Conservation (phyloP, 1,284 basidiomycete species). For the Rhizoctonia solani region DNA sequence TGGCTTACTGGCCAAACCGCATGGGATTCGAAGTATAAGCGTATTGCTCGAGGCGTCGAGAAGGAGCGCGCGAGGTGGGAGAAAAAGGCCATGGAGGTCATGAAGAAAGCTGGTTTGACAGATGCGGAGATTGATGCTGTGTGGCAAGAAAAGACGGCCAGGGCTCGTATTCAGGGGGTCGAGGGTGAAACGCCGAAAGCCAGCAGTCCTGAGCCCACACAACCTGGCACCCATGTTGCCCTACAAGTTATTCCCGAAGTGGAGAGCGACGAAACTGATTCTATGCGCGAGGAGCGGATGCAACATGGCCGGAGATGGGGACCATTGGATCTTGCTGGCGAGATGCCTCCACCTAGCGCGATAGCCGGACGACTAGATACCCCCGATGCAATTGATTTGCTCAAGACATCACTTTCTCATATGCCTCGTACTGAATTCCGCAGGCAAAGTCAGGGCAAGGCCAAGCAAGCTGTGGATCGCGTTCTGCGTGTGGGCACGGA, state of each 20-base stretch:
- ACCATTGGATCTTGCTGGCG: slow-evolving; percentile 35
- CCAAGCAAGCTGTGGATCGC: slow-evolving; percentile 12
- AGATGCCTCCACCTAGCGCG: slow-evolving; percentile 36
- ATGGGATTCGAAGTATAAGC: slow-evolving; percentile 36
- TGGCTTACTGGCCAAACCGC: slow-evolving; percentile 35
- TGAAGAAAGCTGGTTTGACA: slow-evolving; percentile 21
- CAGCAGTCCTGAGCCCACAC: not conserved
- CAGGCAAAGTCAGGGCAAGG: not conserved
- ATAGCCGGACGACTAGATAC: slow-evolving; percentile 38
- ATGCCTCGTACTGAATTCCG: slow-evolving; percentile 3
- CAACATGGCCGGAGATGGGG: slow-evolving; percentile 28
- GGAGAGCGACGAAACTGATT: not conserved
- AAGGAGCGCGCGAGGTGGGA: slow-evolving; percentile 34
- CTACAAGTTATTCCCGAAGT: not conserved
- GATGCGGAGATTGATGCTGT: slow-evolving; percentile 29
- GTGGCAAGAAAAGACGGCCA: slow-evolving; percentile 16
- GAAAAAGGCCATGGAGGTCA: slow-evolving; percentile 25
- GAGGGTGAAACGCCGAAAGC: not conserved
- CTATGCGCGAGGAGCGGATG: slow-evolving; percentile 23
- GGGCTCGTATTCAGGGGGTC: not conserved
- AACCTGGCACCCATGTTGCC: not conserved
- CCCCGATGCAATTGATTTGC: slow-evolving; percentile 26
- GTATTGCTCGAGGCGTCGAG: slow-evolving; percentile 32
- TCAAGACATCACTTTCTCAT: slow-evolving; percentile 27
- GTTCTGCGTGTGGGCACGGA: slow-evolving; percentile 17